Evolutionary conservation across 2,329 filamentous ascomycete genomes (phyloP), one percentile per base, ranked within the genome.

Genomic region (Nannizziopsis barbatae): DNA sequence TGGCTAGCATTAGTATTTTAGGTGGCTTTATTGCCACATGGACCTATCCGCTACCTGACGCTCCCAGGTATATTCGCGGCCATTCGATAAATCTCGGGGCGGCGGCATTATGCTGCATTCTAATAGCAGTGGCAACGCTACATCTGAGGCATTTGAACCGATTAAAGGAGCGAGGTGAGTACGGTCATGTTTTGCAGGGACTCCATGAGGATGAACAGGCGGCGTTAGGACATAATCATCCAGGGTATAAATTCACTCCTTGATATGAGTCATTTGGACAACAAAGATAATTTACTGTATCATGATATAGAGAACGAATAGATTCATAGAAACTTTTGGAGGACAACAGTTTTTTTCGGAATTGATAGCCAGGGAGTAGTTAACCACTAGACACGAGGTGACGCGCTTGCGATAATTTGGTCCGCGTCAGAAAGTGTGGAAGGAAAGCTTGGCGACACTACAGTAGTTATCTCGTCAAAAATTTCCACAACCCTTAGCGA

Each of bases 1-100:
- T 77, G 35, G 77, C 81, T 41, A 72, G 72, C 1, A 58, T 76
- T 6, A 77, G 76, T 0, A 80, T 79, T 42, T 37, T 49, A 4
- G 52, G 50, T 27, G 51, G 40, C 11, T 40, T 47, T 30, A 38
- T 53, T 18, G 43, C 42, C 22, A 47, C 48, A 22, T 48, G 50
- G 35, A 48, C 50, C 12, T 53, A 48, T 42, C 30, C 48, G 11
- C 36, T 40, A 12, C 46, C 46, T 11, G 35, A 47, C 15, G 45
- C 45, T 8, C 45, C 45, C 15, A 32, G 45, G 6, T 47, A 47
- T 14, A 47, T 47, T 15, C 22, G 22, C 69, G 3, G 64, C 49
- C 3, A 56, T 59, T 46, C 49, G 61, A 45, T 51, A 57, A 52
- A 52, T 61, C 12, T 61, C 56, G 42, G 58, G 55, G 7, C 14